A percentile compares a stretch with the other conserved stretches of the same genome.
Evolutionary conservation across 2,329 filamentous ascomycete genomes (phyloP).

Genomic region (Arthroderma sp.): DNA sequence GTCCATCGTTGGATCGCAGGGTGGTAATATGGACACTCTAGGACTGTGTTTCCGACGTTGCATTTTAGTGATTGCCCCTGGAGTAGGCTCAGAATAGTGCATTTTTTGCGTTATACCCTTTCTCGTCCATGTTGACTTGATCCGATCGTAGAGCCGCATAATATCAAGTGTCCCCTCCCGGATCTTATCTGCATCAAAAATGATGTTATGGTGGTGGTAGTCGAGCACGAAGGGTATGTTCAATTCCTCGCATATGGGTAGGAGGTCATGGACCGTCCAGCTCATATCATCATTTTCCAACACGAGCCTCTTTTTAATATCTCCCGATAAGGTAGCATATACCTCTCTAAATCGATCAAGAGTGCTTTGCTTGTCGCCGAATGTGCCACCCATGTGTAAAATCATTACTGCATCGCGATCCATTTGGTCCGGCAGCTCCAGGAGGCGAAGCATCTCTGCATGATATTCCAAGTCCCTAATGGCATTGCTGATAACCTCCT

Average conservation of each 20-base stretch:
- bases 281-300: conserved; percentile 90
- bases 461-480: conserved; percentile 80
- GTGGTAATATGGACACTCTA: conserved; percentile 66
- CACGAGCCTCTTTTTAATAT: conserved; percentile 68
- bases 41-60: conserved; percentile 77
- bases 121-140: conserved; percentile 68
- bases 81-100: conserved; percentile 80
- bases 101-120: conserved; percentile 89
- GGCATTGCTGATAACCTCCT: conserved; percentile 62
- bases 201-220: conserved; percentile 90
- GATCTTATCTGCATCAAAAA: conserved; percentile 61
- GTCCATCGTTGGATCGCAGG: conserved; percentile 73
- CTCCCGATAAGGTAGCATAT: conserved; percentile 53
- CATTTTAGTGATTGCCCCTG: conserved; percentile 61
- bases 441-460: conserved; percentile 65
- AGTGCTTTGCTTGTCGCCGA: conserved; percentile 72
- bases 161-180: conserved; percentile 81
- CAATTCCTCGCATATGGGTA: conserved; percentile 85
- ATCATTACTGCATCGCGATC: conserved; percentile 89
- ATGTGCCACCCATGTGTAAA: conserved; percentile 81
- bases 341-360: conserved; percentile 66
- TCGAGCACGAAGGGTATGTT: conserved; percentile 87
- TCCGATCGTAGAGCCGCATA: conserved; percentile 59
- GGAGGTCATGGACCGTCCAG: conserved; percentile 82
- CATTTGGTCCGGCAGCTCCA: conserved; percentile 64